Conservation (phyloP, 2,329 filamentous ascomycete genomes). For the Calcarisporium arbuscula region DNA sequence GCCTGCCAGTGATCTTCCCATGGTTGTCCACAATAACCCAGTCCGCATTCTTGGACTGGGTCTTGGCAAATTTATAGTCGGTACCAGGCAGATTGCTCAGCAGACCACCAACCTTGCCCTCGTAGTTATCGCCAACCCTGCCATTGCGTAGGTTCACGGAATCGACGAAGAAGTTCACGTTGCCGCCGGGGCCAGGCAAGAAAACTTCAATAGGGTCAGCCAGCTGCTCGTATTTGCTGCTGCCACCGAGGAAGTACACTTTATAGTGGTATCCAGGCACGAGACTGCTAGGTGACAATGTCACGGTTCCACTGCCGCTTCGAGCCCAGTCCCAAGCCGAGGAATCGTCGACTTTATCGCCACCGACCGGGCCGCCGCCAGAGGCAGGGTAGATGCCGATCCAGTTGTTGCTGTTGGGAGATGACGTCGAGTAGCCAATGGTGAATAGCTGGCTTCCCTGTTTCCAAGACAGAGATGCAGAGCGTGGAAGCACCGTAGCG, state of each 20-base stretch:
- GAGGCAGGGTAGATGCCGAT: constrained; percentile 26
- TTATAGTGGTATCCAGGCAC: constrained; percentile 22
- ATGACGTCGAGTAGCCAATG: constrained; percentile 22
- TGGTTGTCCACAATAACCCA: constrained; percentile 23
- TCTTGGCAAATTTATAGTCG: constrained; percentile 16
- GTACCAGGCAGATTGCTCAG: constrained; percentile 14
- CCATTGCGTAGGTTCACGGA: constrained; percentile 24
- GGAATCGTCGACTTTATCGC: constrained; percentile 18
- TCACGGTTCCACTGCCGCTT: constrained; percentile 15
- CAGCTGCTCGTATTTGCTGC: constrained; percentile 28
- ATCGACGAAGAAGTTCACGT: constrained; percentile 19
- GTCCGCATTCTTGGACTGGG: constrained; percentile 10
- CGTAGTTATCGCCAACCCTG: constrained; percentile 22
- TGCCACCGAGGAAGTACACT: constrained; percentile 26
- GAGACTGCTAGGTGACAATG: constrained; percentile 15
- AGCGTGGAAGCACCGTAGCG: too few species aligned
- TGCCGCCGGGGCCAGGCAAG: constrained; percentile 11
- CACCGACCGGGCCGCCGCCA: constrained; percentile 23
- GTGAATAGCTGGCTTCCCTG: too few species aligned
- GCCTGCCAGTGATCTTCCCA: constrained; percentile 26
- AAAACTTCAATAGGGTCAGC: constrained; percentile 23
- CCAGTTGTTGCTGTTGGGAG: constrained; percentile 25
- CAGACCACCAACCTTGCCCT: constrained; percentile 23
- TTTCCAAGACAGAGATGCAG: too few species aligned
- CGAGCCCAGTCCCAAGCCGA: constrained; percentile 26